Conservation (phyloP, 495 filamentous ascomycete genomes). For the Astrothelium macrocarpum region DNA sequence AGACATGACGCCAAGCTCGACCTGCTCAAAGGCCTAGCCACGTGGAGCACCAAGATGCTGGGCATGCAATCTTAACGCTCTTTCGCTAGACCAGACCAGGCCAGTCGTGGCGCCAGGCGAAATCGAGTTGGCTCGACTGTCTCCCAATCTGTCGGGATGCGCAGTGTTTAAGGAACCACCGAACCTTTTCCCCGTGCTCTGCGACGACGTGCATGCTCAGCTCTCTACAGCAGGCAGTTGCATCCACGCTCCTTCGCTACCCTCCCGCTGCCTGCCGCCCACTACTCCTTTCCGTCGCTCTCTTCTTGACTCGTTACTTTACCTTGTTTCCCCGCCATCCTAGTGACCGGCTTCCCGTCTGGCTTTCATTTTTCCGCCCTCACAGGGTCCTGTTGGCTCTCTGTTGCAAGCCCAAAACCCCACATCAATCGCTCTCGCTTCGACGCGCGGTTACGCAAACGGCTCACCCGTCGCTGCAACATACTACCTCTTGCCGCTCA, state of each 20-base stretch:
- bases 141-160: not conserved
- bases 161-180: not conserved
- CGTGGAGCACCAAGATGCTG: not conserved
- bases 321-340: not conserved
- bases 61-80: not conserved
- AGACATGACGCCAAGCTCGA: not conserved
- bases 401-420: not conserved
- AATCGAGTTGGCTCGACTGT: not conserved
- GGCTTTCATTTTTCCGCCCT: not conserved
- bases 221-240: not conserved
- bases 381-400: not conserved
- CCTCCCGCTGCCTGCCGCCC: not conserved
- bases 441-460: not conserved
- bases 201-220: not conserved
- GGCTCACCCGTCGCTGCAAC: not conserved
- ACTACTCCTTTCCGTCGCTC: not conserved
- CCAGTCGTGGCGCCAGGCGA: not conserved
- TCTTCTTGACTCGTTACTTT: not conserved
- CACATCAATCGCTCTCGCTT: not conserved
- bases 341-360: not conserved
- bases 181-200: not conserved
- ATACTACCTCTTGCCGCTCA: not conserved
- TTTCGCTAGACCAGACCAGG: not conserved
- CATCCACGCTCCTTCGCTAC: not conserved
- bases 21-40: too few species aligned